Percentiles rank a stretch among this genome's conserved stretches.
Conservation (phyloP, 169 alveolate species). For the Plasmodium gonderi region DNA sequence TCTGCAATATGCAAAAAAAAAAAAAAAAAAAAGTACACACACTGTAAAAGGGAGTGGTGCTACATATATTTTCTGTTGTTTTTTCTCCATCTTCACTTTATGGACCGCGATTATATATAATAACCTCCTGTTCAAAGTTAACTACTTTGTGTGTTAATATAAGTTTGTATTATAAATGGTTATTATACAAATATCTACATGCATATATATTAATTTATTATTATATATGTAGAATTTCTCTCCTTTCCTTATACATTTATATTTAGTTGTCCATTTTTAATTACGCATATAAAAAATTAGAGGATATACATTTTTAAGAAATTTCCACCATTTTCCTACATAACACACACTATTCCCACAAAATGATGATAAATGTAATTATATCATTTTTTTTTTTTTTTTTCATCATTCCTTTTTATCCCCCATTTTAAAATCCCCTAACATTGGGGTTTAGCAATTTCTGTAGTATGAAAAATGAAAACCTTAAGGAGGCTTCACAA, state of each 20-base stretch:
- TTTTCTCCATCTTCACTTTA: neutral
- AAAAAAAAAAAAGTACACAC: neutral
- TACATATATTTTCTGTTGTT: neutral
- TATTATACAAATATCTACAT: neutral
- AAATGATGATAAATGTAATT: neutral
- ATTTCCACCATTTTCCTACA: neutral
- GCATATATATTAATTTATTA: neutral
- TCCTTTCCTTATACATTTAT: neutral
- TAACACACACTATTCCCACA: neutral
- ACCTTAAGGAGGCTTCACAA: neutral
- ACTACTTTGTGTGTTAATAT: neutral
- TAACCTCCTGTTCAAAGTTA: neutral
- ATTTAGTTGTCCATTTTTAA: neutral
- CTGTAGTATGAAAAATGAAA: neutral
- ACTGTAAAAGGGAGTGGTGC: neutral
- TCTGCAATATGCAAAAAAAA: neutral
- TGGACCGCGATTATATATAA: neutral
- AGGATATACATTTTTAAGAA: neutral
- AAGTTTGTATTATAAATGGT: too few relatives aligned
- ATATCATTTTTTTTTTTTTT: neutral
- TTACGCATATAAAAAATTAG: neutral
- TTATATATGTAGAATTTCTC: neutral
- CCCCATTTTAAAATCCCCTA: neutral
- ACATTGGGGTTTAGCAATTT: neutral
- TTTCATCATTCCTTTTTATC: neutral